phyloP scores from a whole-genome alignment of 345 rosid genomes.

The Eutrema yunnanense region DNA sequence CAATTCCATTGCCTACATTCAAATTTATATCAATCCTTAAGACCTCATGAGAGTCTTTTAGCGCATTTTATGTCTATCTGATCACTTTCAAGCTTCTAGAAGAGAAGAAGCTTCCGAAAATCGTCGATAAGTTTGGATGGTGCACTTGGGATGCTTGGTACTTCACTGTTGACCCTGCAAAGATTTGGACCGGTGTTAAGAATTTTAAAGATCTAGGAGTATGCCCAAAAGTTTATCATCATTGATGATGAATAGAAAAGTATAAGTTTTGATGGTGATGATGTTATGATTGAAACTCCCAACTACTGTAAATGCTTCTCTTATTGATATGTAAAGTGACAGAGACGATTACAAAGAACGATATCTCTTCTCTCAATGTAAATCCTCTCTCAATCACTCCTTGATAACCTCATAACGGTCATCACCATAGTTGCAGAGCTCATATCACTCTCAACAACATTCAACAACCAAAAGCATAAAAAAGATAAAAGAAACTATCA shows the following conservation, averaged over 20 bases:
- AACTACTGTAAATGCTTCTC: no score
- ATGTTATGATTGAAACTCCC: no score
- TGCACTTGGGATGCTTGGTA: conserved; percentile 97
- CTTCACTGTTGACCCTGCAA: conserved; percentile 73
- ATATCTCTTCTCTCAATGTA: no score
- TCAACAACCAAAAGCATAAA: no score
- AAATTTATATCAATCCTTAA: conserved; percentile 66
- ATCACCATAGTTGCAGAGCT: no score
- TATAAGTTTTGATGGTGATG: conserved; percentile 46
- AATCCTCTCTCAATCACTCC: no score
- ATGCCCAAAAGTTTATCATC: conserved; percentile 62
- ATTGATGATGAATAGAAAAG: conserved; percentile 94
- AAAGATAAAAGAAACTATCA: no score
- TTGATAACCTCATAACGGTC: no score
- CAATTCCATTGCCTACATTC: conserved; percentile 63
- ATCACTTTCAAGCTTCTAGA: conserved; percentile 74
- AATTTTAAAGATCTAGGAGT: conserved; percentile 63
- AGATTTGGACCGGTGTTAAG: conserved; percentile 68
- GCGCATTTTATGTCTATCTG: conserved; percentile 66
- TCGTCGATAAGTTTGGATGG: conserved; percentile 84
- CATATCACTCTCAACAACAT: no score
- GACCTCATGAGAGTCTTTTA: conserved; percentile 66
- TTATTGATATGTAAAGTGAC: no score
- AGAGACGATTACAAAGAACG: no score
- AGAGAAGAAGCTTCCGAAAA: conserved; percentile 56